phyloP scores from a whole-genome alignment of 2,329 filamentous ascomycete species.

The Trichoderma breve region DNA sequence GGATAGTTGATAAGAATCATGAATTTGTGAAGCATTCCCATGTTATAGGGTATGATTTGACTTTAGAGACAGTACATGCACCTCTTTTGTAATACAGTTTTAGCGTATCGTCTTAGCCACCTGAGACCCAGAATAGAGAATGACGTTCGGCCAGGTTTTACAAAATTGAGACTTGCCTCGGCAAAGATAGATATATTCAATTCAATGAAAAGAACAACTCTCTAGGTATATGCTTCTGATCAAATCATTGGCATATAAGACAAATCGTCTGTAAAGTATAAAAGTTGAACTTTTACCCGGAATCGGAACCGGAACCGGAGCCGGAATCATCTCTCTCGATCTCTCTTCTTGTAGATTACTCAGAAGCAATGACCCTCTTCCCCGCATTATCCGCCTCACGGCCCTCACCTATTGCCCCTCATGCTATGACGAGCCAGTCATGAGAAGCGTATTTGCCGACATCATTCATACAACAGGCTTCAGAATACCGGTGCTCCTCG shows the following conservation, averaged over 20 bases:
- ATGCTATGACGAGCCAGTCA: neutral
- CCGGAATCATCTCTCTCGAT: neutral
- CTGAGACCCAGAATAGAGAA: neutral
- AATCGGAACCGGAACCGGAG: slow-evolving; percentile 6
- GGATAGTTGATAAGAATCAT: neutral
- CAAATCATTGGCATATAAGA: neutral
- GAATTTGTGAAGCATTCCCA: neutral
- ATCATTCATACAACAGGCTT: neutral
- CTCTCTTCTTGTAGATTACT: neutral
- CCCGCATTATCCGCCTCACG: neutral
- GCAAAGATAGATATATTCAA: neutral
- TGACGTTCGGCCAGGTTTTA: neutral
- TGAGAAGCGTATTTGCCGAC: neutral
- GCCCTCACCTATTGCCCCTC: neutral
- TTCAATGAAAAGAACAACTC: neutral
- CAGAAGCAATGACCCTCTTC: neutral
- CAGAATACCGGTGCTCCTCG: neutral
- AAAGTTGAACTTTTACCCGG: neutral
- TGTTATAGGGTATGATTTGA: neutral
- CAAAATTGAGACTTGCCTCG: neutral
- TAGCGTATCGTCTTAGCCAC: neutral
- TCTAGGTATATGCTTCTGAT: neutral
- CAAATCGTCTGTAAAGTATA: neutral
- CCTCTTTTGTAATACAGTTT: neutral
- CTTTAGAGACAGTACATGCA: neutral